Evolutionary conservation across 768 basidiomycete genomes (phyloP).

Genomic region (Hysterangium stoloniferum): DNA sequence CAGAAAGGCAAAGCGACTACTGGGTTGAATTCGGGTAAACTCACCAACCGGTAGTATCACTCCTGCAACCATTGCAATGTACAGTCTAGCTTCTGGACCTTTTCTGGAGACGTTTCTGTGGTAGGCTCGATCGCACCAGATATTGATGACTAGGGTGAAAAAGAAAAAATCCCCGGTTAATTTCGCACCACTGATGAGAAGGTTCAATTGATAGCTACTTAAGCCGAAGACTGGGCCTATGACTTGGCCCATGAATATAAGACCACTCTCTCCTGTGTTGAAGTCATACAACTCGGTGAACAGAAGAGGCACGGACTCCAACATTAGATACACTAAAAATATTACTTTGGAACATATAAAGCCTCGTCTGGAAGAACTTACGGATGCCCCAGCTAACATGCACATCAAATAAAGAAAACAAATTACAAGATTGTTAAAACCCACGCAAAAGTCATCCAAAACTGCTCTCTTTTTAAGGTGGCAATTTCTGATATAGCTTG

Average conservation of each 20-base stretch:
- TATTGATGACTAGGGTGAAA: background rate
- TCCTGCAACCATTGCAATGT: slow-evolving; percentile 7
- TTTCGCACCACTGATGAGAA: too few species aligned
- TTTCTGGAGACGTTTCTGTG: background rate
- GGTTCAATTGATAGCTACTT: background rate
- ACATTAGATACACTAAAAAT: background rate
- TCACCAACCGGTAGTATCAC: slow-evolving; percentile 2
- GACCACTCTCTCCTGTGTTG: slow-evolving; percentile 43
- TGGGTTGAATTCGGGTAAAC: background rate
- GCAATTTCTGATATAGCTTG: background rate
- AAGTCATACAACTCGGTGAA: slow-evolving; percentile 36
- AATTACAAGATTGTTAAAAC: background rate
- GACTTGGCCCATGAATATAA: slow-evolving; percentile 46
- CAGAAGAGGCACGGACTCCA: slow-evolving; percentile 3
- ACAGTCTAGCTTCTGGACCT: slow-evolving; percentile 8
- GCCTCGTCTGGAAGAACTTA: background rate
- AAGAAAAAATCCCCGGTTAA: too few species aligned
- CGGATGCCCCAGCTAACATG: slow-evolving; percentile 4
- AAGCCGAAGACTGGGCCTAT: slow-evolving; percentile 3
- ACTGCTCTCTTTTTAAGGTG: background rate
- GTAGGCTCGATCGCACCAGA: slow-evolving; percentile 3
- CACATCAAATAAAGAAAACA: background rate
- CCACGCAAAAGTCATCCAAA: slow-evolving; percentile 8
- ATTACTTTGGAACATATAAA: background rate
- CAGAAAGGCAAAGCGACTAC: too few species aligned